Conservation (phyloP, 2,329 filamentous ascomycete genomes). For the Fusarium subtropicale region DNA sequence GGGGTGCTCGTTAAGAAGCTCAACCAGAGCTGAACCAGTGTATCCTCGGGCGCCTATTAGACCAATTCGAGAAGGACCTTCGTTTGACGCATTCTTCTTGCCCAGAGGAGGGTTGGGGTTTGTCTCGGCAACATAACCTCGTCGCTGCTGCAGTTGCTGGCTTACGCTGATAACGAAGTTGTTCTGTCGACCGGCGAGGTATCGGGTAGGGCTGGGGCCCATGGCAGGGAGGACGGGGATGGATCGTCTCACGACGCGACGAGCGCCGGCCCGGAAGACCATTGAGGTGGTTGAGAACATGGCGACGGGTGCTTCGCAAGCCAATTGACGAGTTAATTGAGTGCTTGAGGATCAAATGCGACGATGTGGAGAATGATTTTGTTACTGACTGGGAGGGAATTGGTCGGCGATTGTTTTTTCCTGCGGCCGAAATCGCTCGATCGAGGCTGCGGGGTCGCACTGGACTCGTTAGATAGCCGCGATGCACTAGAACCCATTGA, state of each 20-base stretch:
- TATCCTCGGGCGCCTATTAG: constrained; percentile 94
- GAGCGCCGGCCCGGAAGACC: constrained; percentile 7
- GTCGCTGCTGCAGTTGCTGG: constrained; percentile 10
- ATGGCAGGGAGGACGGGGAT: constrained; percentile 9
- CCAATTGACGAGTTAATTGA: constrained; percentile 2
- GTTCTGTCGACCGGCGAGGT: constrained; percentile 8
- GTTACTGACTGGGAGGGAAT: not conserved
- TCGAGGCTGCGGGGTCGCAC: constrained; percentile 3
- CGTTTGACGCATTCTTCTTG: constrained; percentile 87
- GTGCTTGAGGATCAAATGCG: constrained; percentile 3
- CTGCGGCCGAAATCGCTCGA: constrained; percentile 13
- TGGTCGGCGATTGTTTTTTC: constrained; percentile 11
- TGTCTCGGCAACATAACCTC: constrained; percentile 52
- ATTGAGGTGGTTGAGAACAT: constrained; percentile 13
- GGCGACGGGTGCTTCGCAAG: constrained; percentile 8
- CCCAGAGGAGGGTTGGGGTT: constrained; percentile 88
- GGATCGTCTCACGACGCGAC: constrained; percentile 13
- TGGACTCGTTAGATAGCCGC: constrained; percentile 3
- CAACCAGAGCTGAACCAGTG: constrained; percentile 91
- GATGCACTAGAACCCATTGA: not conserved
- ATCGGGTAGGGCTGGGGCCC: constrained; percentile 8
- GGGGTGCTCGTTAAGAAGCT: constrained; percentile 86
- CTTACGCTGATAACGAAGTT: constrained; percentile 1
- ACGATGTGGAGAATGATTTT: constrained; percentile 10
- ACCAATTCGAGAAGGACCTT: constrained; percentile 80